These are phyloP conservation scores for Eucalyptus pauciflora DNA, from an alignment of 345 rosid species.

Conservation along the genomic window DNA sequence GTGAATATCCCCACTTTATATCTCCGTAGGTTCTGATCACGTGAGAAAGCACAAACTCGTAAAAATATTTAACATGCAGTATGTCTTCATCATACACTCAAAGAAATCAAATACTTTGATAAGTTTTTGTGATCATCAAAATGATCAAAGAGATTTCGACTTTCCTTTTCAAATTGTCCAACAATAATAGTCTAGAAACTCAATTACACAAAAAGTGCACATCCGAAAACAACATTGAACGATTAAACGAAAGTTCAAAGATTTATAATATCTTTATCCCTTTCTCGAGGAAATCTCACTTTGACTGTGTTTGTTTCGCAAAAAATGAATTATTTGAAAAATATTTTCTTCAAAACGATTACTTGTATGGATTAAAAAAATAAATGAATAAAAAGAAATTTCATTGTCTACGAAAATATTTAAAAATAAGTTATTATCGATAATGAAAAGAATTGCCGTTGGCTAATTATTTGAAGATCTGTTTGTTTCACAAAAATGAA, in stretches of 20 bases:
- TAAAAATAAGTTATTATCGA: background rate
- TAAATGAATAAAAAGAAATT: background rate
- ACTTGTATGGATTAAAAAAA: rapidly evolving
- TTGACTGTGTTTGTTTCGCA: rapidly evolving
- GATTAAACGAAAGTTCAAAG: background rate
- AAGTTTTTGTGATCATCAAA: background rate
- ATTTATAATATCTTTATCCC: background rate
- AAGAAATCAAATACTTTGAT: background rate
- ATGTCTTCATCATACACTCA: background rate
- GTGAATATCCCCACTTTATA: background rate
- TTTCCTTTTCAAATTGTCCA: background rate
- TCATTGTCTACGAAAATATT: rapidly evolving
- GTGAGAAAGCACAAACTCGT: background rate
- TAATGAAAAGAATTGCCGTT: background rate
- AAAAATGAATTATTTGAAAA: background rate
- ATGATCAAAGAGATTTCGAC: background rate
- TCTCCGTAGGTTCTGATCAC: background rate
- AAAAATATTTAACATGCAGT: background rate
- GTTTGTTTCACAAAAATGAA: background rate
- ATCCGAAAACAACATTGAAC: background rate
- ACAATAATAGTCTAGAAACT: background rate
- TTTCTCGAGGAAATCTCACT: background rate
- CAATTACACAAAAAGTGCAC: no score
- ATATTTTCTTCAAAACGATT: rapidly evolving
- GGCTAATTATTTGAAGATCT: background rate